Conservation (phyloP, 805 yeast genomes). For the Wickerhamomyces tratensis region DNA sequence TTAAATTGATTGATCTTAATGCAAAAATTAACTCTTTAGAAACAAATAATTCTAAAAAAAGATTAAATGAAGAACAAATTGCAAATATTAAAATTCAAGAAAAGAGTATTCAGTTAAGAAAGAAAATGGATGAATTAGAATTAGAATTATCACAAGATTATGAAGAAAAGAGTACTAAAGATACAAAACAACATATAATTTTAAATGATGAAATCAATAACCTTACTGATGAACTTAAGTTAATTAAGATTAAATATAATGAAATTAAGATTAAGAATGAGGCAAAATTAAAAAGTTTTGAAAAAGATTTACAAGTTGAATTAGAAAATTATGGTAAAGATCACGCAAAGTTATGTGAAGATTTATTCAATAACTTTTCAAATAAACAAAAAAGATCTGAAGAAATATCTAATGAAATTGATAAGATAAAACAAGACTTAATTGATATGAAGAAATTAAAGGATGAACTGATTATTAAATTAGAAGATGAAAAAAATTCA, state of each 20-base stretch:
- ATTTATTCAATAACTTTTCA: conserved; percentile 18
- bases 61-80: conserved; percentile 9
- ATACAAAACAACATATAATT: too few species aligned
- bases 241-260: not conserved
- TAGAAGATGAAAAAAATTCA: conserved; percentile 5
- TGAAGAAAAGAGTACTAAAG: conserved; percentile 17
- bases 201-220: conserved; percentile 9
- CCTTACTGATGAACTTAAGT: conserved; percentile 8
- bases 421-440: conserved; percentile 7
- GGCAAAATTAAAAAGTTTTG: not conserved
- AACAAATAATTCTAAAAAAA: conserved; percentile 1
- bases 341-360: conserved; percentile 21
- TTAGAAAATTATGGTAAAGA: conserved; percentile 12
- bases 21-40: conserved; percentile 3
- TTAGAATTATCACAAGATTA: conserved; percentile 17
- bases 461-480: conserved; percentile 8
- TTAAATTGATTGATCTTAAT: conserved; percentile 6
- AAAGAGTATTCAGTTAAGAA: conserved; percentile 16
- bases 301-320: conserved; percentile 7
- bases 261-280: conserved; percentile 1
- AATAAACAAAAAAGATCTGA: conserved; percentile 17
- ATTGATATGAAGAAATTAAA: conserved; percentile 8
- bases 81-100: conserved; percentile 18
- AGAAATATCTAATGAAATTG: conserved; percentile 7
- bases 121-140: conserved; percentile 17